Conservation (phyloP, 805 yeast species). For the Suhomyces kilbournensis region DNA sequence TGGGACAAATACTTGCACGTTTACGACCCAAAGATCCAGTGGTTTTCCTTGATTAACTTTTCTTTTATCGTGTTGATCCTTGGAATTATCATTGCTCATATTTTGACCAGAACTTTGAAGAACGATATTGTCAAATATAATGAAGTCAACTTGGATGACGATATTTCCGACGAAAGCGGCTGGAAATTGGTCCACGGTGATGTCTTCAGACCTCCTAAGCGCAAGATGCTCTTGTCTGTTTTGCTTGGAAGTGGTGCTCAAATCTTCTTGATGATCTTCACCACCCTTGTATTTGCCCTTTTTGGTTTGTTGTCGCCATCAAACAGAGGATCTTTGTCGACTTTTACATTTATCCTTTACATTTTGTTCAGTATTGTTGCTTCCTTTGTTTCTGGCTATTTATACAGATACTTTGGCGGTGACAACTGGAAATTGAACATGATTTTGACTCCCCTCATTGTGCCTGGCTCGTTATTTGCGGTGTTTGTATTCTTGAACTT, state of each 20-base stretch:
- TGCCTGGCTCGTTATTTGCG: slow-evolving; percentile 75
- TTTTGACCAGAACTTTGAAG: slow-evolving; percentile 73
- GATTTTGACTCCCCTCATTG: slow-evolving; percentile 75
- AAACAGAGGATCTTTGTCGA: slow-evolving; percentile 88
- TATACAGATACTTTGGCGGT: slow-evolving; percentile 89
- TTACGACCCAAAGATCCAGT: slow-evolving; percentile 89
- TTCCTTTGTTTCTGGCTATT: slow-evolving; percentile 79
- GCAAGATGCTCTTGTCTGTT: slow-evolving; percentile 69
- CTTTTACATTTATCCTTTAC: slow-evolving; percentile 82
- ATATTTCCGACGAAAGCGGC: slow-evolving; percentile 88
- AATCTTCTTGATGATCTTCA: slow-evolving; percentile 68
- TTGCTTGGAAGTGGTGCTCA: slow-evolving; percentile 88
- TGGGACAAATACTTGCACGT: slow-evolving; percentile 97
- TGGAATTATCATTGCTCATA: slow-evolving; percentile 74
- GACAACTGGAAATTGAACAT: slow-evolving; percentile 85
- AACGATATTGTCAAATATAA: slow-evolving; percentile 86
- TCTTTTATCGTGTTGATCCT: slow-evolving; percentile 75
- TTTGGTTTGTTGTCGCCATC: slow-evolving; percentile 91
- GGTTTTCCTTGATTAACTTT: slow-evolving; percentile 90
- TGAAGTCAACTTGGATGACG: slow-evolving; percentile 83
- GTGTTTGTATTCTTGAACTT: slow-evolving; percentile 72
- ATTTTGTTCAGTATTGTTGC: slow-evolving; percentile 80
- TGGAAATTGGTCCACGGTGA: slow-evolving; percentile 97
- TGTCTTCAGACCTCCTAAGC: slow-evolving; percentile 80
- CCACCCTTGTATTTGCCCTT: slow-evolving; percentile 77